These are phyloP conservation scores for Arthroderma uncinatum DNA, from an alignment of 2,329 filamentous ascomycete species.

Conservation along the genomic window DNA sequence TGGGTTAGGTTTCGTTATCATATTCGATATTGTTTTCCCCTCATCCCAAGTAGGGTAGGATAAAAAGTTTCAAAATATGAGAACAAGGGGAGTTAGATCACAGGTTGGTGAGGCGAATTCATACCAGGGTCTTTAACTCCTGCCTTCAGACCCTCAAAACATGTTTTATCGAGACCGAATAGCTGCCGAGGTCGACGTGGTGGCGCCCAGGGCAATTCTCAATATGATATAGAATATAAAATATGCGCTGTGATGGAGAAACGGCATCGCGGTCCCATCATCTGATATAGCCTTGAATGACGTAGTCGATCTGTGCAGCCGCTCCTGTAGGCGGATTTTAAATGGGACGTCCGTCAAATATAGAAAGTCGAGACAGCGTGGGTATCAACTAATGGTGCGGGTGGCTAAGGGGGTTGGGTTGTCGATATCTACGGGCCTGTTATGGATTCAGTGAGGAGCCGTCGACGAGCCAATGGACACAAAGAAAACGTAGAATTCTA, in stretches of 20 bases:
- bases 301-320: neutral
- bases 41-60: neutral
- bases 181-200: neutral
- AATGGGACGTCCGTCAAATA: neutral
- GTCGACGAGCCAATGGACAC: too few relatives aligned
- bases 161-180: neutral
- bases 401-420: neutral
- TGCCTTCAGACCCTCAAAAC: neutral
- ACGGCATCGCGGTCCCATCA: neutral
- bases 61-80: neutral
- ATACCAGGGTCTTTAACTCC: neutral
- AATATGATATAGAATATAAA: neutral
- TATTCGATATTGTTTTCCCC: neutral
- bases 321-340: neutral
- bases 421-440: neutral
- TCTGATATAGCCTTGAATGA: neutral
- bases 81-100: neutral
- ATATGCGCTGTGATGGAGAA: neutral
- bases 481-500: constrained; percentile 1
- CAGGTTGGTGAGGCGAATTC: neutral
- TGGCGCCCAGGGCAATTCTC: neutral
- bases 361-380: neutral
- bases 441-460: neutral
- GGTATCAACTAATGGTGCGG: too few relatives aligned
- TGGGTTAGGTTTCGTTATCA: neutral